These are phyloP conservation scores for Cryphonectria parasitica DNA, from an alignment of 2,329 filamentous ascomycete species.

Conservation along the genomic window DNA sequence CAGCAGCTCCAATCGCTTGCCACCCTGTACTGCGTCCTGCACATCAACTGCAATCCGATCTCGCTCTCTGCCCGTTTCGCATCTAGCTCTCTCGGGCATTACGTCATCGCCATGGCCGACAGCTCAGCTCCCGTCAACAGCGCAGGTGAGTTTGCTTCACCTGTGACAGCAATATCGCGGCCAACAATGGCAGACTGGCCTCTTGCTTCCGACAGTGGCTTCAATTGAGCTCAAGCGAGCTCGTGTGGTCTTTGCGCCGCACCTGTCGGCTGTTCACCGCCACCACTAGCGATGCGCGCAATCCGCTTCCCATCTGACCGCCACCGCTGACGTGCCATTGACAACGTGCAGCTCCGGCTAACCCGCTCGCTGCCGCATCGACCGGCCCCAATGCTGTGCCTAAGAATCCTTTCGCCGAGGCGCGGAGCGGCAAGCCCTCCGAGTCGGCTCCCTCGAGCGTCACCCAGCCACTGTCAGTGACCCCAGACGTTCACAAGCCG, in stretches of 20 bases:
- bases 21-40: constrained; percentile 7
- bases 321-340: constrained; percentile 21
- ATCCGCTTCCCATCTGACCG: background rate
- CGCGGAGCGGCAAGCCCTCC: constrained; percentile 15
- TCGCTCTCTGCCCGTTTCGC: constrained; percentile 11
- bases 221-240: constrained; percentile 20
- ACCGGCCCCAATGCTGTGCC: constrained; percentile 24
- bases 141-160: constrained; percentile 26
- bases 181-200: background rate
- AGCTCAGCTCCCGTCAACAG: constrained; percentile 26
- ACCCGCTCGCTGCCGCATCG: constrained; percentile 10
- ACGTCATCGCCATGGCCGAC: constrained; percentile 32
- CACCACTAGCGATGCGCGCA: constrained; percentile 17
- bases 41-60: constrained; percentile 20
- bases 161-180: constrained; percentile 10
- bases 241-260: background rate
- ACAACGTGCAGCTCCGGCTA: constrained; percentile 19
- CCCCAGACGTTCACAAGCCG: constrained; percentile 22
- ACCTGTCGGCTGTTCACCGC: constrained; percentile 10
- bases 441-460: constrained; percentile 13
- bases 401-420: constrained; percentile 20
- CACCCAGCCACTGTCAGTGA: constrained; percentile 16
- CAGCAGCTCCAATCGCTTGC: constrained; percentile 8
- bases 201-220: background rate
- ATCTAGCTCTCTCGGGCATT: constrained; percentile 20